Base-by-base conservation (phyloP, 352 stramenopile species). In the Globisporangium polare region DNA sequence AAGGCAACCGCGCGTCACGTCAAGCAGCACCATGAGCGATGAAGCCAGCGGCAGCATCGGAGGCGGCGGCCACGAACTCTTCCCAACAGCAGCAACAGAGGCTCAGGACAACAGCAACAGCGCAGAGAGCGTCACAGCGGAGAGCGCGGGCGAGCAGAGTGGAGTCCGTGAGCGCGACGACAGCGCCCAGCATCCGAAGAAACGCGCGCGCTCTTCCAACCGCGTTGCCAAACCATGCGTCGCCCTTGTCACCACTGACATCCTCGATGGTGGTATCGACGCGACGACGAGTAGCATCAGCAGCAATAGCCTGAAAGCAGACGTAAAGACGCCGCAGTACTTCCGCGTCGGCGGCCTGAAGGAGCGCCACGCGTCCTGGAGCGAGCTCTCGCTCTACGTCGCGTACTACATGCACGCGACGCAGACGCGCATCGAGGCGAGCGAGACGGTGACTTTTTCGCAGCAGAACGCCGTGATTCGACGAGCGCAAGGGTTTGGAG, bases 331-430 rank as follows among this genome's bases (percentile, higher is more conserved):
- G 5, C 49, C 49, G 31, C 50, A 43, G 27, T 45, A 8, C 42
- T 26, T 56, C 20, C 50, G 50, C 50, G 50, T 56, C 22, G 50
- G 31, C 17, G 7, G 31, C 18, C 31, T 56, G 27, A 43, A 56
- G 31, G 50, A 56, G 17, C 35, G 35, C 27, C 47, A 53, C 47
- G 24, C 47, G 47, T 53, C 47, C 47, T 53, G 47, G 47, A 12
- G 12, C 47, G 47, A 53, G 4, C 27, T 53, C 47, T 18, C 47
- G 17, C 20, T 29, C 20, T 53, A 53, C 27, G 17, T 53, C 9
- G 8, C 24, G 26, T 53, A 22, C 47, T 53, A 53, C 27, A 53
- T 39, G 47, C 27, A 53, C 24, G 26, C 47, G 47, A 53, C 47
- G 47, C 47, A 53, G 47, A 53, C 47, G 24, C 47, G 17, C 26